Conservation (phyloP, 768 basidiomycete genomes). For the Kwoniella sp. region DNA sequence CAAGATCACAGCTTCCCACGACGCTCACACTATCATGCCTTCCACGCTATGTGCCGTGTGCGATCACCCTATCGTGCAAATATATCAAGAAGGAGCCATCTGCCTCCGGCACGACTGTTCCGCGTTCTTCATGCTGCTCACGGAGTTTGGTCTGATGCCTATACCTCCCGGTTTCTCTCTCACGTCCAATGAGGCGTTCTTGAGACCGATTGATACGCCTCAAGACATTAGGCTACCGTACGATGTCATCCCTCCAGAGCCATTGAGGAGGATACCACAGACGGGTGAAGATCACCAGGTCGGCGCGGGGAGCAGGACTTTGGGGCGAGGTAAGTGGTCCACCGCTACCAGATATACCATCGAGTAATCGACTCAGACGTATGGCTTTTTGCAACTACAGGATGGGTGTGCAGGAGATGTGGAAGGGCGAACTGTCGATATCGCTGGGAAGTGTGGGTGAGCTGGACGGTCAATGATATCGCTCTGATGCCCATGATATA, state of each 20-base stretch:
- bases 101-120: slow-evolving; percentile 33
- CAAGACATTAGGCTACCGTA: slow-evolving; percentile 25
- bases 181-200: slow-evolving; percentile 21
- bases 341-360: neutral
- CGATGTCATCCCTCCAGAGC: slow-evolving; percentile 27
- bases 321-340: slow-evolving; percentile 18
- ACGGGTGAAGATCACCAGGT: neutral
- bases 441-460: slow-evolving; percentile 46
- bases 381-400: slow-evolving; percentile 12
- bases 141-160: slow-evolving; percentile 22
- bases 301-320: slow-evolving; percentile 17
- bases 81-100: slow-evolving; percentile 40
- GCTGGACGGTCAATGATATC: no score
- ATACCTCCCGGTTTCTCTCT: slow-evolving; percentile 35
- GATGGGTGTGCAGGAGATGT: slow-evolving; percentile 43
- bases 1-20: neutral
- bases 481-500: no score
- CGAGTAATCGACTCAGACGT: neutral
- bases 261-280: slow-evolving; percentile 15
- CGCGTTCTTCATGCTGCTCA: slow-evolving; percentile 34
- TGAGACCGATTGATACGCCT: slow-evolving; percentile 14
- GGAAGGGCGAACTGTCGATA: slow-evolving; percentile 46
- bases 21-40: neutral
- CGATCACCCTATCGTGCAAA: slow-evolving; percentile 12
- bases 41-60: slow-evolving; percentile 19